These are phyloP conservation scores for Ogataea angusta DNA, from an alignment of 805 yeast genomes.

Conservation along the genomic window DNA sequence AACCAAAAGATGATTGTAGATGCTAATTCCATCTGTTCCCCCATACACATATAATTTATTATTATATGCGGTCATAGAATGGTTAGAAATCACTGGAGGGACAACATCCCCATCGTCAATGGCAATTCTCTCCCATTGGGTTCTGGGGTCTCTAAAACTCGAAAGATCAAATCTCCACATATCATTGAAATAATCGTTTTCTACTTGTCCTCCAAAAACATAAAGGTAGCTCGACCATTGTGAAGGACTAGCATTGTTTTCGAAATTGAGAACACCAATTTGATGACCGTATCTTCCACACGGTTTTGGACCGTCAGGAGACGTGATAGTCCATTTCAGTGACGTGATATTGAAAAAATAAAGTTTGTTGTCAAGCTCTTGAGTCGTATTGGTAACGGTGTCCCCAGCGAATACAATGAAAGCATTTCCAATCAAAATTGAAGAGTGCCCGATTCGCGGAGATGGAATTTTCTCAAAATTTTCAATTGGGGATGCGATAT, in stretches of 20 bases:
- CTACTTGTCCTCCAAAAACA: constrained; percentile 92
- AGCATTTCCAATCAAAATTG: constrained; percentile 90
- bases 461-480: constrained; percentile 82
- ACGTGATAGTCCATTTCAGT: constrained; percentile 75
- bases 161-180: constrained; percentile 83
- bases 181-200: constrained; percentile 78
- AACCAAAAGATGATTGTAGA: constrained; percentile 75
- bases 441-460: constrained; percentile 94
- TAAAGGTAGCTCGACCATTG: constrained; percentile 53
- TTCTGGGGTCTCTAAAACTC: constrained; percentile 75
- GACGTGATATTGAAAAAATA: constrained; percentile 82
- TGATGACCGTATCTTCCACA: constrained; percentile 94
- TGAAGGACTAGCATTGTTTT: constrained; percentile 39
- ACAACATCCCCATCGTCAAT: constrained; percentile 35
- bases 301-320: constrained; percentile 73
- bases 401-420: constrained; percentile 96
- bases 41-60: constrained; percentile 86
- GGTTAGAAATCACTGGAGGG: constrained; percentile 89
- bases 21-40: constrained; percentile 69
- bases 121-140: constrained; percentile 75
- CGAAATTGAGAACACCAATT: constrained; percentile 67
- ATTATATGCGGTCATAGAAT: constrained; percentile 78
- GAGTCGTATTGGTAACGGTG: constrained; percentile 73
- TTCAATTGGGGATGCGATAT: constrained; percentile 53
- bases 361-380: constrained; percentile 82